Evolutionary conservation across 768 basidiomycete species (phyloP).

Genomic region (Dendrothele bispora): DNA sequence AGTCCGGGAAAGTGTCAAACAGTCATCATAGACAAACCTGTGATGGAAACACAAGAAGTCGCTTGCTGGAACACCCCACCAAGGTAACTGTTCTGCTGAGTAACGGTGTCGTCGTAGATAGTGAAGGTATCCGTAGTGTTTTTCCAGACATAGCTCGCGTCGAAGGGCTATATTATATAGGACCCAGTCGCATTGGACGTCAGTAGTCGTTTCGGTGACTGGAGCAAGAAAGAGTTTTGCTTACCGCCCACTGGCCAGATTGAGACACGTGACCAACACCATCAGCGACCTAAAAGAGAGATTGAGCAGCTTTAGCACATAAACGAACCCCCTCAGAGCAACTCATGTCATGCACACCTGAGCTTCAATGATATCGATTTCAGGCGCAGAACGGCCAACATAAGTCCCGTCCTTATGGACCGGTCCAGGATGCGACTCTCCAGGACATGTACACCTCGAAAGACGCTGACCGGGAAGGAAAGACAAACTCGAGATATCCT

Average conservation of each 20-base stretch:
- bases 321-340: no score
- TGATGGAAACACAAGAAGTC: slow-evolving; percentile 31
- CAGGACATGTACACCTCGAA: slow-evolving; percentile 56
- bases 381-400: slow-evolving; percentile 55
- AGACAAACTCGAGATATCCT: slow-evolving; percentile 31
- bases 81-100: slow-evolving; percentile 40
- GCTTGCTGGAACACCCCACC: slow-evolving; percentile 47
- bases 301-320: no score
- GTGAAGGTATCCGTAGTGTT: slow-evolving; percentile 32
- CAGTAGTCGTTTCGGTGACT: neutral
- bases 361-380: slow-evolving; percentile 63
- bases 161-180: slow-evolving; percentile 36
- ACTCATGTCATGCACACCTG: no score
- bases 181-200: neutral
- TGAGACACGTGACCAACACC: slow-evolving; percentile 43
- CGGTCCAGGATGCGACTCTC: slow-evolving; percentile 63
- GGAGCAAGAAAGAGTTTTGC: slow-evolving; percentile 5
- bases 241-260: slow-evolving; percentile 48
- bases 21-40: slow-evolving; percentile 23
- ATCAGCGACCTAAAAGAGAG: slow-evolving; percentile 11
- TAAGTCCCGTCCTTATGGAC: slow-evolving; percentile 45
- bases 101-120: slow-evolving; percentile 29
- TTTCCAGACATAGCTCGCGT: slow-evolving; percentile 39
- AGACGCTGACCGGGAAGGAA: slow-evolving; percentile 59
- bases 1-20: slow-evolving; percentile 15